Evolutionary conservation across 192 early-diverging fungal genomes (phyloP).

Genomic region (Coemansia sp.): DNA sequence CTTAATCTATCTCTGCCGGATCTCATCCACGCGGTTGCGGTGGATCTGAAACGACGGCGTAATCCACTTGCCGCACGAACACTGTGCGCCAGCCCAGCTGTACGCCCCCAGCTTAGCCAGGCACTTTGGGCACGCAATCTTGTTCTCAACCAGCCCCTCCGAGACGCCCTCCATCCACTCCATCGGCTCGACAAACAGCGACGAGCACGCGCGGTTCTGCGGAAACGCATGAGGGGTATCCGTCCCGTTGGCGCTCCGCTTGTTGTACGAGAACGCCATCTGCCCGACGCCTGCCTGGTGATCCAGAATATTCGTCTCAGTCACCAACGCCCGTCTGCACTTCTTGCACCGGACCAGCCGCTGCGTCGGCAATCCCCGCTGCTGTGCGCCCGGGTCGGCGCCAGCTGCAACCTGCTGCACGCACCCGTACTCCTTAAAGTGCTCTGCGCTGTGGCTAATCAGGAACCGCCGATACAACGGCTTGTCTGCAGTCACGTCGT

Average conservation of each 20-base stretch:
- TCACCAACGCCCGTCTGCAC: constrained; percentile 60
- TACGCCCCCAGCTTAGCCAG: constrained; percentile 74
- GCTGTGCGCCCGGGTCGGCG: constrained; percentile 46
- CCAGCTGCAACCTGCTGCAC: constrained; percentile 58
- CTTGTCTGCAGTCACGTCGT: constrained; percentile 54
- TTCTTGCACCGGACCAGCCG: constrained; percentile 57
- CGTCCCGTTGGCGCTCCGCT: constrained; percentile 56
- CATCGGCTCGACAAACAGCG: constrained; percentile 80
- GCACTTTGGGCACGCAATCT: constrained; percentile 77
- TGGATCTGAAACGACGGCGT: constrained; percentile 78
- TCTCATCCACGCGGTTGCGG: constrained; percentile 69
- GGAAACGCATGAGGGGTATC: constrained; percentile 48
- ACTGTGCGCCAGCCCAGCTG: constrained; percentile 73
- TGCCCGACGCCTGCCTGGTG: constrained; percentile 73
- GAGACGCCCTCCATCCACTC: constrained; percentile 72
- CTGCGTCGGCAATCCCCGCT: background rate
- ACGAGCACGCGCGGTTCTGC: constrained; percentile 59
- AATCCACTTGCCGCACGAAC: constrained; percentile 80
- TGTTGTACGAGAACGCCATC: constrained; percentile 67
- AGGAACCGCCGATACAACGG: constrained; percentile 66
- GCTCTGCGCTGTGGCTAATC: constrained; percentile 59
- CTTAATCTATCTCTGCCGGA: constrained; percentile 19
- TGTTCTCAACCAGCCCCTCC: constrained; percentile 61
- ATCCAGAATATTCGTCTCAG: constrained; percentile 61
- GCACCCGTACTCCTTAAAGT: constrained; percentile 55